Evolutionary conservation across 208 protist species (phyloP), one percentile per base, ranked within the genome.

Genomic region (Polymyxa betae): DNA sequence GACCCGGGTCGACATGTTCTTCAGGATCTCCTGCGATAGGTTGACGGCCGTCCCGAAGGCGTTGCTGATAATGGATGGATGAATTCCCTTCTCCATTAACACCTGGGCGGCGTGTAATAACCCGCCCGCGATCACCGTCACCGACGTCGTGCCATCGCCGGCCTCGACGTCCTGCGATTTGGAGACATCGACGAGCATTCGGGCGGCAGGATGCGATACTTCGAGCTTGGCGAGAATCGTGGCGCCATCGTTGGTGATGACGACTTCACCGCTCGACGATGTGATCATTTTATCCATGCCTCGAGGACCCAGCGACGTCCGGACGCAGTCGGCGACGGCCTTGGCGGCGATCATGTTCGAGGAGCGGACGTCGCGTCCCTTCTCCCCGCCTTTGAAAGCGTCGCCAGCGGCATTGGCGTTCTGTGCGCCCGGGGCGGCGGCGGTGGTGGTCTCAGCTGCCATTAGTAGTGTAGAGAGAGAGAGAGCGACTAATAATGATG

Each of bases 241-340:
- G 24, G 99, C 99, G 40, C 99, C 99, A 95, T 99, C 99, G 95
- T 99, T 99, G 40, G 97, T 99, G 94, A 99, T 99, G 64, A 98
- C 95, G 40, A 99, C 97, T 92, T 98, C 98, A 78, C 96, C 97
- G 72, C 94, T 95, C 38, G 93, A 90, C 54, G 94, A 92, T 88
- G 92, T 90, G 66, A 97, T 96, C 93, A 95, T 97, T 90, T 98
- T 99, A 92, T 99, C 98, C 98, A 99, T 99, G 72, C 98, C 98
- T 32, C 97, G 94, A n/a, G 98, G 98, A 38, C 98, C 98, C 16
- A 99, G 95, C 32, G 95, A 98, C 40, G 98, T 99, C 90, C 98
- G 95, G 38, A 99, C 96, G 88, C 97, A 96, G 94, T 99, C 98
- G 24, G 98, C 96, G 0, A 99, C 97, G 43, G 96, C 95, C 29